Conservation (phyloP, 768 basidiomycete genomes). For the Hygrocybe punicea region DNA sequence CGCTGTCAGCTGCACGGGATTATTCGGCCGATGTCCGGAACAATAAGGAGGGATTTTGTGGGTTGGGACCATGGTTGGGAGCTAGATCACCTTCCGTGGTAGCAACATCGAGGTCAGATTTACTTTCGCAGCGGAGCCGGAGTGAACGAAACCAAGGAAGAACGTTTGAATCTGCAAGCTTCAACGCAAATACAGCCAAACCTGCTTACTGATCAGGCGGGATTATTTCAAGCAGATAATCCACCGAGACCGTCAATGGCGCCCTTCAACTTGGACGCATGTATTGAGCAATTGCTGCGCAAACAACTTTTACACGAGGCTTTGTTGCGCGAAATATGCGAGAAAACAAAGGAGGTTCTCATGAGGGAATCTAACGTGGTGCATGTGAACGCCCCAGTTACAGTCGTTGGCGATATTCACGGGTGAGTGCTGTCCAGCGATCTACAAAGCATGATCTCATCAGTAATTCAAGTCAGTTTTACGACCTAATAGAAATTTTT, state of each 20-base stretch:
- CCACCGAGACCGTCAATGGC: too few relatives aligned
- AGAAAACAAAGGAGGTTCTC: conserved; percentile 98
- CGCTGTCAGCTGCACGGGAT: too few relatives aligned
- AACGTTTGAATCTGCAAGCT: too few relatives aligned
- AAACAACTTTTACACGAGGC: conserved; percentile 96
- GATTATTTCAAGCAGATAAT: too few relatives aligned
- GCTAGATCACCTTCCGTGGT: background rate
- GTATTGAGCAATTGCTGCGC: conserved; percentile 82
- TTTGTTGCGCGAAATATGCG: conserved; percentile 95
- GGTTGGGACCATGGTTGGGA: too few relatives aligned
- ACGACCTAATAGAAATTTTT: conserved; percentile 98
- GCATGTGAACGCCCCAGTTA: conserved; percentile 93
- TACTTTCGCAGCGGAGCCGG: background rate
- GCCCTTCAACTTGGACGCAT: conserved; percentile 94
- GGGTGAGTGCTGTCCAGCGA: conserved; percentile 60
- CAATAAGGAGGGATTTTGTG: too few relatives aligned
- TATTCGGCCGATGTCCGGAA: too few relatives aligned
- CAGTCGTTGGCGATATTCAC: conserved; percentile 98
- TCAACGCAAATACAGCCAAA: conserved; percentile 9
- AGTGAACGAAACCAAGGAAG: too few relatives aligned
- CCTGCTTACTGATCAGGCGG: background rate
- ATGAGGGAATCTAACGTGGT: conserved; percentile 99
- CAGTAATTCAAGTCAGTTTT: conserved; percentile 81
- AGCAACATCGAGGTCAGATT: background rate
- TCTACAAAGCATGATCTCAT: conserved; percentile 28